Percentiles rank a stretch among this genome's conserved stretches.
These are phyloP conservation scores for Fragaria vesca DNA, from an alignment of 306 rosid species.

Conservation along the genomic window DNA sequence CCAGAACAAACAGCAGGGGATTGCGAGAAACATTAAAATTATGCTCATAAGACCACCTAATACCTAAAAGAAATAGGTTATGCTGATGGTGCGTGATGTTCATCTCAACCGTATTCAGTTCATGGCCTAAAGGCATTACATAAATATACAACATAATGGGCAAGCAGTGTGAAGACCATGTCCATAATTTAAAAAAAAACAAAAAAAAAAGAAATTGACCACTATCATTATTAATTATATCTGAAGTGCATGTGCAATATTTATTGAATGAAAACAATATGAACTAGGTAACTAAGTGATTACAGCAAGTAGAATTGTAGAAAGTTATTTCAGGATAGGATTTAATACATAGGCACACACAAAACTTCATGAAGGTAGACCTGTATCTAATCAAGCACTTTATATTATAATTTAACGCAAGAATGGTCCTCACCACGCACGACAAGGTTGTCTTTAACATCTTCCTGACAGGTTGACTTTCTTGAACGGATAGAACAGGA, in stretches of 20 bases:
- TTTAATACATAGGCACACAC: background rate
- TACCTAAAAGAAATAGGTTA: background rate
- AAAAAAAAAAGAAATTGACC: background rate
- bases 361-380: background rate
- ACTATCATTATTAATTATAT: background rate
- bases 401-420: background rate
- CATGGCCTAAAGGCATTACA: background rate
- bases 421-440: constrained; percentile 45
- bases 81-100: background rate
- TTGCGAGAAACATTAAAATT: background rate
- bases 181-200: background rate
- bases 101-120: background rate
- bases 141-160: background rate
- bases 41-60: background rate
- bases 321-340: background rate
- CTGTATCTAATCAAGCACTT: background rate
- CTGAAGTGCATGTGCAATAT: background rate
- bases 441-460: constrained; percentile 30
- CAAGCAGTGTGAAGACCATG: background rate
- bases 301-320: background rate
- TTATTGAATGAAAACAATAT: background rate
- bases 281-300: background rate
- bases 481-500: constrained; percentile 46
- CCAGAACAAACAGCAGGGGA: background rate
- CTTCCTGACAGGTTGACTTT: constrained; percentile 45